A percentile compares a stretch with the other conserved stretches of the same genome.
Conservation (phyloP, 257 asterid genomes). For the Capsicum baccatum region DNA sequence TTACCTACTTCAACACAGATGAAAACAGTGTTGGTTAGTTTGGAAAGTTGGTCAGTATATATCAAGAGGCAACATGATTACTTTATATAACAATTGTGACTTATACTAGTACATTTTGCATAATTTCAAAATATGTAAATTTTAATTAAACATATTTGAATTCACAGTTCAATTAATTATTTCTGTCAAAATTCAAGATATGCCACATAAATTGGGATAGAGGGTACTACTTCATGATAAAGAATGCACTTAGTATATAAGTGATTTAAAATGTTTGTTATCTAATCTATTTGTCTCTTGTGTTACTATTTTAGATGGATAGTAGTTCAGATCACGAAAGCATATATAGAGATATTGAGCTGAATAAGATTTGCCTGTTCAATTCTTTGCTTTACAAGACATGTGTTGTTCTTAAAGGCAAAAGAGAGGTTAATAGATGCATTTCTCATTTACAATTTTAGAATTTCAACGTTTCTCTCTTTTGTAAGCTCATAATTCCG, state of each 20-base stretch:
- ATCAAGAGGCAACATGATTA: too few relatives aligned
- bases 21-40: too few relatives aligned
- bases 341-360: slow-evolving; percentile 68
- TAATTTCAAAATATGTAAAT: too few relatives aligned
- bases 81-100: too few relatives aligned
- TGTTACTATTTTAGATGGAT: slow-evolving; percentile 64
- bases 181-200: too few relatives aligned
- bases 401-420: slow-evolving; percentile 71
- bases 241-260: not conserved
- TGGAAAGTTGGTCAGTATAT: too few relatives aligned
- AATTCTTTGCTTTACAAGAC: slow-evolving; percentile 76
- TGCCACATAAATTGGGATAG: too few relatives aligned
- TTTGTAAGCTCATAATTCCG: not conserved
- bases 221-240: not conserved
- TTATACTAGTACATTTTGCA: too few relatives aligned
- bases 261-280: slow-evolving; percentile 3
- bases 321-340: slow-evolving; percentile 63
- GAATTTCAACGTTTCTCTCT: slow-evolving; percentile 71
- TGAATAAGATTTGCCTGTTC: slow-evolving; percentile 57
- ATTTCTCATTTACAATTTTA: slow-evolving; percentile 69
- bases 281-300: slow-evolving; percentile 26
- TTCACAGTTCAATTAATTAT: too few relatives aligned
- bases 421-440: slow-evolving; percentile 84
- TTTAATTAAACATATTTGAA: too few relatives aligned
- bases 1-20: too few relatives aligned